Conservation (phyloP, 495 filamentous ascomycete genomes). For the Chlorociboria aeruginascens region DNA sequence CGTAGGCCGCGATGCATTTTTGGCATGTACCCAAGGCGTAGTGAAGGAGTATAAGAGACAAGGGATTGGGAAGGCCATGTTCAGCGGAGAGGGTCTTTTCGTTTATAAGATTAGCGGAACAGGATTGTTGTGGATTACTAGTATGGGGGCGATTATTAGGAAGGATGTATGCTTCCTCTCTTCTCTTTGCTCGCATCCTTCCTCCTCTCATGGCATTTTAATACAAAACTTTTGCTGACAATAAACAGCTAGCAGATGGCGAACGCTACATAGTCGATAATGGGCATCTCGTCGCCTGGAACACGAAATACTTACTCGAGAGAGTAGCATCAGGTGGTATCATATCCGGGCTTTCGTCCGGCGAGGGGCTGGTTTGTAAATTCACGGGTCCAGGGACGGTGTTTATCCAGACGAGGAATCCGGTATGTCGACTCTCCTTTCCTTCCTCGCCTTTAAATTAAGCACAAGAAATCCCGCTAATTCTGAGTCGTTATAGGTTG, state of each 20-base stretch:
- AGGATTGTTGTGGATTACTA: conserved; percentile 78
- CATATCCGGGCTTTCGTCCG: conserved; percentile 62
- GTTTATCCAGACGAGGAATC: conserved; percentile 88
- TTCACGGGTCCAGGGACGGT: conserved; percentile 88
- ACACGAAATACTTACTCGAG: conserved; percentile 84
- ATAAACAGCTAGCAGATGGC: conserved; percentile 49
- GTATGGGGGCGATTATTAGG: conserved; percentile 87
- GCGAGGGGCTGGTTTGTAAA: conserved; percentile 85
- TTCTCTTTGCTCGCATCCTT: neutral
- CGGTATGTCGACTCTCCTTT: conserved; percentile 31
- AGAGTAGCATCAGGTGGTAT: conserved; percentile 83
- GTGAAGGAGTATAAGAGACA: conserved; percentile 77
- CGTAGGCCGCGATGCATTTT: conserved; percentile 69
- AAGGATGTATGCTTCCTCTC: conserved; percentile 65
- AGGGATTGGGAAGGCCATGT: conserved; percentile 80
- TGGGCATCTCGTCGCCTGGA: conserved; percentile 94
- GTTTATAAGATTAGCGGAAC: conserved; percentile 74
- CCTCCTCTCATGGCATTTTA: neutral
- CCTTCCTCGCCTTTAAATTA: neutral
- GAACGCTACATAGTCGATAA: conserved; percentile 93
- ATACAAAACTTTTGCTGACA: conserved; percentile 14
- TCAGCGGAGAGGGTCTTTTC: conserved; percentile 86
- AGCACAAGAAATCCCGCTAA: neutral
- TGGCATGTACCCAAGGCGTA: conserved; percentile 68
- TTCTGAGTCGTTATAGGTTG: neutral